Conservation (phyloP, 306 rosid species). For the Vachellia collinsii region DNA sequence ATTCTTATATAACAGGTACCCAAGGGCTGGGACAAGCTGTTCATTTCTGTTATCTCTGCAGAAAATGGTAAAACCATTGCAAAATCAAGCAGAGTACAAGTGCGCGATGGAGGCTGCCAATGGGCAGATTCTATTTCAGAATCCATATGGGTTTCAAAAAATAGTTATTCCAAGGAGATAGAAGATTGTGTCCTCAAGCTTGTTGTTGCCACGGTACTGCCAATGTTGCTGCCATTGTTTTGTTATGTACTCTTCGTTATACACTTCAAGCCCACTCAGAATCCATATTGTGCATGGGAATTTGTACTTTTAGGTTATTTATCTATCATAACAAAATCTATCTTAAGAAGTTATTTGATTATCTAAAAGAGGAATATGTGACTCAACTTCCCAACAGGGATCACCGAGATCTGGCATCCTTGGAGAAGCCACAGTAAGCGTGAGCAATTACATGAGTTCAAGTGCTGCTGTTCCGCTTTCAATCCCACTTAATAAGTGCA, state of each 20-base stretch:
- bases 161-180: slow-evolving; percentile 40
- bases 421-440: slow-evolving; percentile 58
- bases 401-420: slow-evolving; percentile 60
- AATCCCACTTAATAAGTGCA: slow-evolving; percentile 56
- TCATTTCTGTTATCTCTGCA: slow-evolving; percentile 52
- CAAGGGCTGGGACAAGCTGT: slow-evolving; percentile 73
- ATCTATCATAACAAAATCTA: slow-evolving; percentile 28
- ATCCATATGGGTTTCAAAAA: slow-evolving; percentile 51
- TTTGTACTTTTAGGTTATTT: slow-evolving; percentile 1
- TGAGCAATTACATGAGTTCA: slow-evolving; percentile 51
- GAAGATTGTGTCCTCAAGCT: slow-evolving; percentile 53
- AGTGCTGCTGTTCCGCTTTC: slow-evolving; percentile 53
- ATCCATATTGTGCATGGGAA: background rate
- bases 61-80: slow-evolving; percentile 57
- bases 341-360: slow-evolving; percentile 33
- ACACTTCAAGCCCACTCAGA: background rate
- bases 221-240: slow-evolving; percentile 21
- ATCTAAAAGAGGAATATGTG: slow-evolving; percentile 3
- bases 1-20: slow-evolving; percentile 56
- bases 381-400: slow-evolving; percentile 45
- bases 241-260: slow-evolving; percentile 21
- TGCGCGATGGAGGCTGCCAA: slow-evolving; percentile 59
- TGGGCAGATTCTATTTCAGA: slow-evolving; percentile 61
- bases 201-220: slow-evolving; percentile 58
- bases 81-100: slow-evolving; percentile 51